A percentile compares a stretch with the other conserved stretches of the same genome.
Evolutionary conservation across 352 stramenopile genomes (phyloP).

Genomic region (Stramenopiles sp.): DNA sequence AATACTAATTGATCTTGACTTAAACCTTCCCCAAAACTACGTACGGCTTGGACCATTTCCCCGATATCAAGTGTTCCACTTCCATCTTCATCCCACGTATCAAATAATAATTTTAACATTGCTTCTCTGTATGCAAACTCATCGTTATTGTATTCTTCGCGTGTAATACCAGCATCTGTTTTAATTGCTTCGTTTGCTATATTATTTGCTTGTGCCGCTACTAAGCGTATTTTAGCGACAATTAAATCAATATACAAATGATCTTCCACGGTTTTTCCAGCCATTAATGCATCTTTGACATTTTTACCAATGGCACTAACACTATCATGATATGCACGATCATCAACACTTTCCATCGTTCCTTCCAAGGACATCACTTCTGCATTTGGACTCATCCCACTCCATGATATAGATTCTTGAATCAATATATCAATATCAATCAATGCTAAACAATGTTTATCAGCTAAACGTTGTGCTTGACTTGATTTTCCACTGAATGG

Average conservation of each 20-base stretch:
- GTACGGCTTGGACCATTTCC: background rate
- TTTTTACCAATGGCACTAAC: background rate
- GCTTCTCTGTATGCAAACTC: background rate
- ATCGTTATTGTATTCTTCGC: background rate
- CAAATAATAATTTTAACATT: background rate
- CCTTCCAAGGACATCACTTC: background rate
- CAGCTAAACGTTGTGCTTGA: background rate
- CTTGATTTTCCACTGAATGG: background rate
- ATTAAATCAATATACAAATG: background rate
- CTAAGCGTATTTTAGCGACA: background rate
- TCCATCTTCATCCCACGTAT: background rate
- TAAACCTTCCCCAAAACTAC: background rate
- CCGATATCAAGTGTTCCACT: background rate
- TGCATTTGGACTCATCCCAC: background rate
- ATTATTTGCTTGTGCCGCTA: background rate
- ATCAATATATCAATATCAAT: background rate
- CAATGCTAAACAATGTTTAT: background rate
- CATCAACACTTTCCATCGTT: background rate
- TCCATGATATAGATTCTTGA: background rate
- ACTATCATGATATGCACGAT: background rate
- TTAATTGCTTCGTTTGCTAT: background rate
- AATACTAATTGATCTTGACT: background rate
- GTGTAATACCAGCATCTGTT: background rate
- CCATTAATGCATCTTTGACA: background rate
- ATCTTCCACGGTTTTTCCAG: background rate